Evolutionary conservation across 805 yeast species (phyloP).

Genomic region (Starmerella potacharoeniae): DNA sequence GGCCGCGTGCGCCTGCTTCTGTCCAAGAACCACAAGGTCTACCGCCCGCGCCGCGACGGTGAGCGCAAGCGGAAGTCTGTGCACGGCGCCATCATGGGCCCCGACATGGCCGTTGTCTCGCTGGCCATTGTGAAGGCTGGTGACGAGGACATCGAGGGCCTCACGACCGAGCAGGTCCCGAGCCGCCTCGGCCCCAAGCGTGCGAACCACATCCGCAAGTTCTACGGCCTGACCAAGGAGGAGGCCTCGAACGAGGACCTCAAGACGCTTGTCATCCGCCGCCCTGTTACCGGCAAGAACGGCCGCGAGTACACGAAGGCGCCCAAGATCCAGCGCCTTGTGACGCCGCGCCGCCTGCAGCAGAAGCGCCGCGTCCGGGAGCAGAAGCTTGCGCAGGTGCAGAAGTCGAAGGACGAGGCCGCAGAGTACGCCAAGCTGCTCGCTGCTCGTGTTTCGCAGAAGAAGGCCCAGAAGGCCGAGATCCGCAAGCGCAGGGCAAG

Average conservation of each 20-base stretch:
- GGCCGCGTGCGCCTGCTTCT: conserved; percentile 96
- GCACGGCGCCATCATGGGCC: conserved; percentile 98
- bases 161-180: conserved; percentile 89
- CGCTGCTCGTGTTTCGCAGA: conserved; percentile 96
- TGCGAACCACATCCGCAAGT: conserved; percentile 99
- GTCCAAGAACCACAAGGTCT: conserved; percentile 91
- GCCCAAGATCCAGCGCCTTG: conserved; percentile 99
- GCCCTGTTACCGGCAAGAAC: conserved; percentile 89
- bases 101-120: conserved; percentile 92
- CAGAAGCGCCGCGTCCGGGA: conserved; percentile 96
- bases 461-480: conserved; percentile 97
- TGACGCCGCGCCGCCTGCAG: conserved; percentile 97
- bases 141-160: conserved; percentile 88
- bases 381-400: conserved; percentile 91
- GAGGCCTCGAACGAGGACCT: conserved; percentile 49
- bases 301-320: conserved; percentile 99
- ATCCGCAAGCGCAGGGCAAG: conserved; percentile 99
- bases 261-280: conserved; percentile 88
- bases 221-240: conserved; percentile 95
- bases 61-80: conserved; percentile 99
- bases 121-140: conserved; percentile 94
- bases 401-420: conserved; percentile 99
- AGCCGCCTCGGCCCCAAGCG: conserved; percentile 99
- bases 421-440: conserved; percentile 98
- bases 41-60: conserved; percentile 99